Conservation (phyloP, 177 flowering plant species). For the Tripterygium wilfordii region DNA sequence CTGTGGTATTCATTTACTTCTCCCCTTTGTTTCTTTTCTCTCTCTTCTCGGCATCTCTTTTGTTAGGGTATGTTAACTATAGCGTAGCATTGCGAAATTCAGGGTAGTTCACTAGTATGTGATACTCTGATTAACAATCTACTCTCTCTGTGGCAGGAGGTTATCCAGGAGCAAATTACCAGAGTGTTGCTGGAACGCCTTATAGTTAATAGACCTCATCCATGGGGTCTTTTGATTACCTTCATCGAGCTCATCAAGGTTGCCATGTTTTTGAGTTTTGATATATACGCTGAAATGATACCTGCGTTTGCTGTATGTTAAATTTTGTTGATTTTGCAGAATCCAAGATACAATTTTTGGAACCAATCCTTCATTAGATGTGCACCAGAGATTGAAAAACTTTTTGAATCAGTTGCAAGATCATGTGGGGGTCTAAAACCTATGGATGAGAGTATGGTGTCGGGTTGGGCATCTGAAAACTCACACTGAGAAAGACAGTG, state of each 20-base stretch:
- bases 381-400: constrained; percentile 91
- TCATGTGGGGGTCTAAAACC: constrained; percentile 89
- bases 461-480: constrained; percentile 56
- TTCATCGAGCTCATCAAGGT: constrained; percentile 98
- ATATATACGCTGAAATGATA: too few species aligned
- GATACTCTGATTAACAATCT: too few species aligned
- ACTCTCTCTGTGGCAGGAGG: constrained; percentile 44
- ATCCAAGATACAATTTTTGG: constrained; percentile 95
- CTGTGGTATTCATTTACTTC: too few species aligned
- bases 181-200: constrained; percentile 89
- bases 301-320: not conserved
- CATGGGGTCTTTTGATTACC: constrained; percentile 96
- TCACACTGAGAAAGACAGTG: constrained; percentile 49
- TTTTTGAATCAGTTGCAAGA: constrained; percentile 90
- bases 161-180: constrained; percentile 96
- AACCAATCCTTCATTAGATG: constrained; percentile 74
- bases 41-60: not conserved
- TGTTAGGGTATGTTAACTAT: not conserved
- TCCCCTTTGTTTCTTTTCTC: not conserved
- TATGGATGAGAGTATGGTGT: constrained; percentile 62
- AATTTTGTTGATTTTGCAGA: constrained; percentile 34
- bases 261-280: not conserved
- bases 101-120: too few species aligned
- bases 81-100: too few species aligned
- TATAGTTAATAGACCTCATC: constrained; percentile 91